Conservation (phyloP, 257 asterid species). For the Mitragyna speciosa region DNA sequence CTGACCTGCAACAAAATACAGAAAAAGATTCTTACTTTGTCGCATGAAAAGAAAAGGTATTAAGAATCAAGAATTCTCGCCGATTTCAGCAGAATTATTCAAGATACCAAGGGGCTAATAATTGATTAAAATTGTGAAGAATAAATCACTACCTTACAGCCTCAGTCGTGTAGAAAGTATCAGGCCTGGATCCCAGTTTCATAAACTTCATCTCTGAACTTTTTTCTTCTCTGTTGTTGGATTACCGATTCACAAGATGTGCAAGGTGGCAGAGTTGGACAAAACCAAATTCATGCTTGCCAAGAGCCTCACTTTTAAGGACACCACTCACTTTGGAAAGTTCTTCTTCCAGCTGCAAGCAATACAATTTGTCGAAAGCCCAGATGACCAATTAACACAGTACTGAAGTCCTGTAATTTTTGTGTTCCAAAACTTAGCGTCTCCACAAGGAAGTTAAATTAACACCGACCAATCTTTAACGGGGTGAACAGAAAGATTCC, state of each 20-base stretch:
- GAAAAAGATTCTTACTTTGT: constrained; percentile 1
- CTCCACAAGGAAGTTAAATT: not conserved
- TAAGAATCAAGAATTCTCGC: not conserved
- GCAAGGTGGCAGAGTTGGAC: constrained; percentile 37
- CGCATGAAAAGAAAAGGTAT: not conserved
- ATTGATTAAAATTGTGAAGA: not conserved
- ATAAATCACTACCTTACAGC: constrained; percentile 42
- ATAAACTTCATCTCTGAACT: constrained; percentile 71
- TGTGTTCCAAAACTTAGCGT: not conserved
- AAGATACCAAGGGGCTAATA: not conserved
- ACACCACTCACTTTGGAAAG: constrained; percentile 28
- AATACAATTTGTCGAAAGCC: constrained; percentile 27
- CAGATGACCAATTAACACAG: constrained; percentile 11
- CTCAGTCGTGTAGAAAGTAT: constrained; percentile 71
- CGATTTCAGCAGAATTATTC: not conserved
- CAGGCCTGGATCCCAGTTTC: constrained; percentile 87
- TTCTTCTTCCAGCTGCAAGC: constrained; percentile 39
- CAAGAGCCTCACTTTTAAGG: constrained; percentile 22
- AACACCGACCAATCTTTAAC: not conserved
- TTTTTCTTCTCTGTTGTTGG: constrained; percentile 4
- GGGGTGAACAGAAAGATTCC: not conserved
- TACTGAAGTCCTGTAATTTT: not conserved
- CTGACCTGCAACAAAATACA: constrained; percentile 52
- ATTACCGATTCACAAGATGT: constrained; percentile 26
- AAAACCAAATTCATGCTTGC: constrained; percentile 27